A percentile compares a stretch with the other conserved stretches of the same genome.
Evolutionary conservation across 2,329 filamentous ascomycete genomes (phyloP).

Genomic region (Penicillium sp.): DNA sequence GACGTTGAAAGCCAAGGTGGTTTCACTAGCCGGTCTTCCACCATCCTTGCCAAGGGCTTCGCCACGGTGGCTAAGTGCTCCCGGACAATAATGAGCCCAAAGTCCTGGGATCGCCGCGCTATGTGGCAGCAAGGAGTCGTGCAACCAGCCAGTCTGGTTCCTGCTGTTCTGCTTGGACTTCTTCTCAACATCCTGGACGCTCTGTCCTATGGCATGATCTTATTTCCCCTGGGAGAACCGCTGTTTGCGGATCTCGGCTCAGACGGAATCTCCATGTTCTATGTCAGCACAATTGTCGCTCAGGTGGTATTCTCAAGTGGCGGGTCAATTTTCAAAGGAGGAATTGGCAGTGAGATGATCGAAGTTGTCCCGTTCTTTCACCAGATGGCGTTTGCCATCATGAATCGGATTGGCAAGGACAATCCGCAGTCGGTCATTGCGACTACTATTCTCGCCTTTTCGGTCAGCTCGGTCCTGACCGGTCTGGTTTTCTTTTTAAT

Average conservation of each 20-base stretch:
- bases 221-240: constrained; percentile 86
- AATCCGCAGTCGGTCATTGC: constrained; percentile 84
- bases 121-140: constrained; percentile 66
- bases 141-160: constrained; percentile 69
- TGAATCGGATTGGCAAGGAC: constrained; percentile 72
- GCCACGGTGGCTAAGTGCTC: constrained; percentile 23
- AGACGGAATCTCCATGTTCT: constrained; percentile 97
- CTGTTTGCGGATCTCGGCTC: constrained; percentile 84
- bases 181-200: constrained; percentile 93
- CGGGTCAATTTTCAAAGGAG: constrained; percentile 85
- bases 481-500: constrained; percentile 89
- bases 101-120: constrained; percentile 67
- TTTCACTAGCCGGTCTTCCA: constrained; percentile 9
- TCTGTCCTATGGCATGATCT: constrained; percentile 92
- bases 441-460: constrained; percentile 89
- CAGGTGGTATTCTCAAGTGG: constrained; percentile 84
- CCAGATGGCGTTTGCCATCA: constrained; percentile 92
- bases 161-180: constrained; percentile 83
- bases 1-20: constrained; percentile 34
- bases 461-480: constrained; percentile 85
- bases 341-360: constrained; percentile 94
- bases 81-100: constrained; percentile 57
- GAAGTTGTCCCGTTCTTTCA: constrained; percentile 99
- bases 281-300: constrained; percentile 93
- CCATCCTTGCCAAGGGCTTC: constrained; percentile 15